A percentile compares a stretch with the other conserved stretches of the same genome.
These are phyloP conservation scores for Coniochaeta sp. DNA, from an alignment of 2,329 filamentous ascomycete genomes.

Conservation along the genomic window DNA sequence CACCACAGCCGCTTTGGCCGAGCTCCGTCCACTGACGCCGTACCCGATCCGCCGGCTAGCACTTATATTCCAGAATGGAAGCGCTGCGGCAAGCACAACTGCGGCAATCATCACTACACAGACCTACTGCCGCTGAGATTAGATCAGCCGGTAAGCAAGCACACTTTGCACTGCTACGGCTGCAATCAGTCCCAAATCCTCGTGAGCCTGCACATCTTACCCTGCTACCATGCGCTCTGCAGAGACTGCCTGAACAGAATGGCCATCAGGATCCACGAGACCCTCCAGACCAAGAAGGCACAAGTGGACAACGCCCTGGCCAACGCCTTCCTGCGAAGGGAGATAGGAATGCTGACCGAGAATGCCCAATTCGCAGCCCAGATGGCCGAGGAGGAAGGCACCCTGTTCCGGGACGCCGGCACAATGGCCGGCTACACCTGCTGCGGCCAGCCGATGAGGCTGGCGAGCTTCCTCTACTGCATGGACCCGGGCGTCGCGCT, in stretches of 20 bases:
- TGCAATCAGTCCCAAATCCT: neutral
- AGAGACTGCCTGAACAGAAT: neutral
- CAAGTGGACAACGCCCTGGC: neutral
- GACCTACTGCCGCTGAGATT: neutral
- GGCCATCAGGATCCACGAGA: neutral
- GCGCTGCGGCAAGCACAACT: neutral
- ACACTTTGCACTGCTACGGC: neutral
- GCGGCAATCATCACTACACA: neutral
- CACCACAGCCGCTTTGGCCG: neutral
- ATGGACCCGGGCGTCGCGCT: neutral
- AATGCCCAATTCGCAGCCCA: neutral
- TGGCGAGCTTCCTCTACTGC: neutral
- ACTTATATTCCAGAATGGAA: neutral
- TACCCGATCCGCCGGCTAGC: neutral
- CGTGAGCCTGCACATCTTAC: neutral
- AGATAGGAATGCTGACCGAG: neutral
- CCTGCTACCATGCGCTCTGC: neutral
- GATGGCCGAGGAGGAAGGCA: neutral
- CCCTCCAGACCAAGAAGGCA: neutral
- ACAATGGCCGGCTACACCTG: neutral
- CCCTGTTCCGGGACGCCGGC: neutral
- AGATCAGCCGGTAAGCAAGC: too few relatives aligned
- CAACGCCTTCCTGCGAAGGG: neutral
- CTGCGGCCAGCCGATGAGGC: neutral
- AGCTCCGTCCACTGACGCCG: neutral